These are phyloP conservation scores for Starmerella stigmatis DNA, from an alignment of 805 yeast genomes.

Conservation along the genomic window DNA sequence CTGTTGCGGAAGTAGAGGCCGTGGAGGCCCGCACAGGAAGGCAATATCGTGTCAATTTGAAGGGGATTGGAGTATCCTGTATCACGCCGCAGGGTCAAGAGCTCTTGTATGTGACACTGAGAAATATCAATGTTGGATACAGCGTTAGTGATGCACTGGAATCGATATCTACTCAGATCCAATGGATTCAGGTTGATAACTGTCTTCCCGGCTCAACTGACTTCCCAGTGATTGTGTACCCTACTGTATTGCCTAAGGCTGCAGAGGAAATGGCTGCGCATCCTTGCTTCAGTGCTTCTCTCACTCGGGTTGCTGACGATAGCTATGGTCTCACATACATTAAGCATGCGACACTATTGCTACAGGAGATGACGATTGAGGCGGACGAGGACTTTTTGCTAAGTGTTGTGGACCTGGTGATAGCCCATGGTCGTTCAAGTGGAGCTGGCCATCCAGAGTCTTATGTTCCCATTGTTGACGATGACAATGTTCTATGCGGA, in stretches of 20 bases:
- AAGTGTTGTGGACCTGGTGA: constrained; percentile 68
- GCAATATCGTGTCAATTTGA: constrained; percentile 46
- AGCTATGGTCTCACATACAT: constrained; percentile 81
- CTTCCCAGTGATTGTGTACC: constrained; percentile 80
- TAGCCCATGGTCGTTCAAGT: constrained; percentile 9
- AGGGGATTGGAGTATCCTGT: constrained; percentile 78
- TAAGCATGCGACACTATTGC: constrained; percentile 78
- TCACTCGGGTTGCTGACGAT: constrained; percentile 77
- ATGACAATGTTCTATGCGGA: constrained; percentile 42
- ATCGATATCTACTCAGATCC: constrained; percentile 64
- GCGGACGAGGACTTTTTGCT: constrained; percentile 87
- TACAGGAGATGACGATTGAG: constrained; percentile 87
- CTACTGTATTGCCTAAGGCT: constrained; percentile 78
- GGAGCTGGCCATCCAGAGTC: background rate
- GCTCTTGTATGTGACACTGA: constrained; percentile 66
- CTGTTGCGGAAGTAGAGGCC: constrained; percentile 20
- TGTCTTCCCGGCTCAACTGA: constrained; percentile 71
- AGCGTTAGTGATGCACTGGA: constrained; percentile 79
- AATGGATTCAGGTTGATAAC: constrained; percentile 93
- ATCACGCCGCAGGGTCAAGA: constrained; percentile 65
- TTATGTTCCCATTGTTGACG: constrained; percentile 17
- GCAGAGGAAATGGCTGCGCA: constrained; percentile 74
- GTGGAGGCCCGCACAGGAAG: constrained; percentile 17
- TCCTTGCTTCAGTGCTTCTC: constrained; percentile 80
- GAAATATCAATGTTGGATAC: constrained; percentile 71